Base-by-base conservation (phyloP, 2,329 filamentous ascomycete genomes). In the Juglanconis juglandina region DNA sequence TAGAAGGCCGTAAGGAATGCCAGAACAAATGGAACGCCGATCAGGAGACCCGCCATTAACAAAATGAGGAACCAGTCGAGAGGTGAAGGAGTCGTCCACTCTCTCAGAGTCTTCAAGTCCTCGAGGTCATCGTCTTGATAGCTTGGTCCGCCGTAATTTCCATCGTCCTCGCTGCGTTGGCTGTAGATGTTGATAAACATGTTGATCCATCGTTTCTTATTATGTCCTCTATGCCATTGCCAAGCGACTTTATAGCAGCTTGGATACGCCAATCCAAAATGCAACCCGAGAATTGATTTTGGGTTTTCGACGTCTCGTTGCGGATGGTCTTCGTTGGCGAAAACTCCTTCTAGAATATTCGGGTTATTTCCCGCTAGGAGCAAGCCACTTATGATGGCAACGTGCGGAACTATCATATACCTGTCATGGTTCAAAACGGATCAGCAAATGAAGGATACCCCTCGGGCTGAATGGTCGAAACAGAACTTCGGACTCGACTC, bases 361-460 rank as follows among this genome's bases (percentile, higher is more conserved):
- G 69, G 69, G 39, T 70, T 70, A 61, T 70, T 71, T 7, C 68
- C 67, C 2, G 69, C 68, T 7, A 70, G 63, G 33, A 71, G 49
- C 5, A 44, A 67, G 58, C 48, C 66, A 0, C 66, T 67, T 32
- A 70, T 47, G 14, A 71, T 68, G 46, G 68, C 64, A 17, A 69
- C 67, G 14, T 71, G 69, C 0, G 68, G 68, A 9, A 71, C 68
- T 2, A 62, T 68, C 68, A 63, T 63, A 24, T 54, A 63, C 17
- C 17, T 17, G 17, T 17, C 17, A 17, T 17, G 17, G 17, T 17
- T 17, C 17, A 17, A 17, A 17, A 17, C 17, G 17, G 17, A 17
- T 17, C 17, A 17, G 17, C 17, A 17, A 17, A 17, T 17, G 17
- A 17, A 17, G 17, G 17, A 17, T 17, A 17, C 17, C 17, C 17